Conservation (phyloP, 495 filamentous ascomycete genomes). For the Parathielavia appendiculata region DNA sequence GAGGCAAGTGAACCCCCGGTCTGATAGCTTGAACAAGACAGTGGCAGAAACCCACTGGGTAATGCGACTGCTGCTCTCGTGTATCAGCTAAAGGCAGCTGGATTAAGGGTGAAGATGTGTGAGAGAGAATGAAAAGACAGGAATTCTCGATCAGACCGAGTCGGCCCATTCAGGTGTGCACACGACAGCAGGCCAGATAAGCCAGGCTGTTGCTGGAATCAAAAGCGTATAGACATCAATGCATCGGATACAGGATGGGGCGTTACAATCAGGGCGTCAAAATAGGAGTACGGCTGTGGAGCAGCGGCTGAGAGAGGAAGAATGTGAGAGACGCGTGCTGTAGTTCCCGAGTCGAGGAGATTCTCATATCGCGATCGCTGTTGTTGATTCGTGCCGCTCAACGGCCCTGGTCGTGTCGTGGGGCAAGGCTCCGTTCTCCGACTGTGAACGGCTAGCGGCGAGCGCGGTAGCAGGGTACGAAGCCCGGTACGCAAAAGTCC, state of each 20-base stretch:
- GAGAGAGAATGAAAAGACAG: not conserved
- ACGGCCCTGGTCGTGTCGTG: constrained; percentile 11
- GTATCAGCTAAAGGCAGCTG: too few relatives aligned
- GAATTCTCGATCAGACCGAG: not conserved
- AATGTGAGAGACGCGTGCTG: constrained; percentile 29
- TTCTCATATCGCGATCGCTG: constrained; percentile 13
- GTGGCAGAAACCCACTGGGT: too few relatives aligned
- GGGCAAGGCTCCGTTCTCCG: constrained; percentile 15
- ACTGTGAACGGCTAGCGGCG: constrained; percentile 25
- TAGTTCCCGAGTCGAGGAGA: constrained; percentile 18
- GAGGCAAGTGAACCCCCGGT: too few relatives aligned
- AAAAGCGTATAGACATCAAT: not conserved
- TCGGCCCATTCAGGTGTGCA: not conserved
- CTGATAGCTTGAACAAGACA: too few relatives aligned
- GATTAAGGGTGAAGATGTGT: not conserved
- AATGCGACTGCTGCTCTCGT: too few relatives aligned
- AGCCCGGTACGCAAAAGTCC: not conserved
- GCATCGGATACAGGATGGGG: not conserved
- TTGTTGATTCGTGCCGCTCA: constrained; percentile 15
- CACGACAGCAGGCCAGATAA: not conserved
- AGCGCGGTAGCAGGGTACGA: constrained; percentile 26
- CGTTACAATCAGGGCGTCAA: constrained; percentile 5
- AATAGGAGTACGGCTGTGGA: constrained; percentile 15
- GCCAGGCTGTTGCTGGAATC: not conserved
- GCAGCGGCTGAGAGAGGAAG: constrained; percentile 9